Conservation (phyloP, 306 rosid genomes). For the Pterocarpus santalinus region DNA sequence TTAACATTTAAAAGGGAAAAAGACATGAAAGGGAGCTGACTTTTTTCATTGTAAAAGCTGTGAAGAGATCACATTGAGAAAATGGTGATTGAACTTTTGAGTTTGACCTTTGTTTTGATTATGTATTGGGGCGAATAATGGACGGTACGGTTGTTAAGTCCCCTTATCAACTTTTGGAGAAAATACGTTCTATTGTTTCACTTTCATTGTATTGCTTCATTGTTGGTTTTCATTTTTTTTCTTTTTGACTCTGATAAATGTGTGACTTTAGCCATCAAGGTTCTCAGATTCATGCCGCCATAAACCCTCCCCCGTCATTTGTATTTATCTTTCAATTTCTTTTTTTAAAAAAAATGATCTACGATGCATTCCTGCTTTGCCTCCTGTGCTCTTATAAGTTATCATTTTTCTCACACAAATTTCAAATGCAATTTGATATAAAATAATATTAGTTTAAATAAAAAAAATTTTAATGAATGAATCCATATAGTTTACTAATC, state of each 20-base stretch:
- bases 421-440: too few species aligned
- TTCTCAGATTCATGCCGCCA: not conserved
- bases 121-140: slow-evolving; percentile 30
- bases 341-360: too few species aligned
- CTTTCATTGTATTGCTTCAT: not conserved
- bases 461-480: too few species aligned
- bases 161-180: slow-evolving; percentile 48
- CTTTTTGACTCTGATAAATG: slow-evolving; percentile 6
- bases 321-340: too few species aligned
- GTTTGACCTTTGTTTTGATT: slow-evolving; percentile 48
- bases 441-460: too few species aligned
- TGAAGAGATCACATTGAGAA: not conserved
- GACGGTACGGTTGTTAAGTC: slow-evolving; percentile 60
- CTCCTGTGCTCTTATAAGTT: too few species aligned
- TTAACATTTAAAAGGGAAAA: slow-evolving; percentile 15
- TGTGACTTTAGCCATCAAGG: not conserved
- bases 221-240: slow-evolving; percentile 1
- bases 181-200: slow-evolving; percentile 11
- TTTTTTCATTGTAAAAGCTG: slow-evolving; percentile 32
- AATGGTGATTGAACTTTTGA: slow-evolving; percentile 7
- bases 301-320: not conserved
- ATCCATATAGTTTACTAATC: too few species aligned
- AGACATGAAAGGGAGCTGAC: slow-evolving; percentile 41
- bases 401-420: too few species aligned
- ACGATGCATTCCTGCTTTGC: too few species aligned